Percentiles rank a stretch among this genome's conserved stretches.
These are phyloP conservation scores for Eutrema salsugineum DNA, from an alignment of 441 rosid species.

Conservation along the genomic window DNA sequence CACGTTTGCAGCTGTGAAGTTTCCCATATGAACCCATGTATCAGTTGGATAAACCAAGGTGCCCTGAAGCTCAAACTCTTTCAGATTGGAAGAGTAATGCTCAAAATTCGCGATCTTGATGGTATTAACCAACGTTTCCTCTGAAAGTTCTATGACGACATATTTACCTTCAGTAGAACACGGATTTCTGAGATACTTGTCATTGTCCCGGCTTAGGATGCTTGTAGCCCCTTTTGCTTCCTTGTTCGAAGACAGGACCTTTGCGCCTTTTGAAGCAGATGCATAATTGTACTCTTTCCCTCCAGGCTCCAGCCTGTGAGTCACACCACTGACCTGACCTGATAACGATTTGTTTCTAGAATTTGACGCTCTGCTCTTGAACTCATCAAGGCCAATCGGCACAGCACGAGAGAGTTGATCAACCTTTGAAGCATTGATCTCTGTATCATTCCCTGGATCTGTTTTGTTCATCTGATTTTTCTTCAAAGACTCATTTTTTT, in stretches of 20 bases:
- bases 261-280: conserved; percentile 87
- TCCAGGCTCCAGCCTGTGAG: conserved; percentile 85
- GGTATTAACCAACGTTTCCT: conserved; percentile 86
- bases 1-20: conserved; percentile 76
- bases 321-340: conserved; percentile 61
- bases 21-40: conserved; percentile 77
- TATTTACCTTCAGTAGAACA: conserved; percentile 89
- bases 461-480: conserved; percentile 34
- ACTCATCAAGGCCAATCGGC: conserved; percentile 86
- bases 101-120: conserved; percentile 85
- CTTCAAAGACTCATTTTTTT: conserved; percentile 25
- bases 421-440: conserved; percentile 33
- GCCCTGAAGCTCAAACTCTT: conserved; percentile 81
- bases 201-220: conserved; percentile 73
- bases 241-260: conserved; percentile 76
- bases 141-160: conserved; percentile 82
- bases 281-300: conserved; percentile 90
- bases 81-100: conserved; percentile 89
- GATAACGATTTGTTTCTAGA: conserved; percentile 47
- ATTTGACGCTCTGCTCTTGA: conserved; percentile 74
- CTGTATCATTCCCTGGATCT: conserved; percentile 28
- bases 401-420: conserved; percentile 54
- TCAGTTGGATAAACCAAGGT: conserved; percentile 84
- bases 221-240: conserved; percentile 89
- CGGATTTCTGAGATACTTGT: conserved; percentile 90